Percentiles rank a stretch among this genome's conserved stretches.
These are phyloP conservation scores for Miscanthus lutarioriparius DNA, from an alignment of 176 grass and related monocot genomes.

Conservation along the genomic window DNA sequence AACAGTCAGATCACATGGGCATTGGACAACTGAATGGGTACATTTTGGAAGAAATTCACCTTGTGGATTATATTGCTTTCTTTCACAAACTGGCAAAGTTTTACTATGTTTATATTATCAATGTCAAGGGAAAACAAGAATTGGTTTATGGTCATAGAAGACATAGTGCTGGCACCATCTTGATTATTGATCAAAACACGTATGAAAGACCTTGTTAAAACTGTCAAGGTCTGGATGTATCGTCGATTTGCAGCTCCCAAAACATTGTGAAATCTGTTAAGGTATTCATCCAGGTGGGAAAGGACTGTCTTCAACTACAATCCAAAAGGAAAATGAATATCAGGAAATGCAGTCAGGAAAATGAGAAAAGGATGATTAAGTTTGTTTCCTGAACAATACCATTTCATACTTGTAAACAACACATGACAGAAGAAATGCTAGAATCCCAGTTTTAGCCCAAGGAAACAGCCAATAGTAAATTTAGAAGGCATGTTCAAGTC, in stretches of 20 bases:
- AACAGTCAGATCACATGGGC: conserved; percentile 1
- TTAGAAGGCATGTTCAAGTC: conserved; percentile 3
- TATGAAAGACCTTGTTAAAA: conserved; percentile 71
- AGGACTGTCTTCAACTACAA: conserved; percentile 76
- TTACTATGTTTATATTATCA: conserved; percentile 95
- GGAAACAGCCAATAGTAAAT: not conserved
- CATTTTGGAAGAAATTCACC: conserved; percentile 41
- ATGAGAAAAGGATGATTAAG: not conserved
- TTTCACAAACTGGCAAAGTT: conserved; percentile 88
- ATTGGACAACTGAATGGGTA: not conserved
- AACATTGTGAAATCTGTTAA: conserved; percentile 71
- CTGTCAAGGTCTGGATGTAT: conserved; percentile 85
- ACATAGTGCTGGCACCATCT: conserved; percentile 33
- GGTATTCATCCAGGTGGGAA: conserved; percentile 66
- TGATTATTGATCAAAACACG: conserved; percentile 39
- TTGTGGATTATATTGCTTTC: conserved; percentile 96
- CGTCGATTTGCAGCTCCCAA: conserved; percentile 87
- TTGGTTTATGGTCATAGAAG: conserved; percentile 93
- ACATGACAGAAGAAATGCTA: not conserved
- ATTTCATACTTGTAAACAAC: not conserved
- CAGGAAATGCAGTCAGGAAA: conserved; percentile 19
- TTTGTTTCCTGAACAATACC: not conserved
- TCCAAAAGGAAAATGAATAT: conserved; percentile 36
- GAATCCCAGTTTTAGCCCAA: not conserved
- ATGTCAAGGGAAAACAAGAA: conserved; percentile 94